Conservation (phyloP, 768 basidiomycete genomes). For the Gautieria morchelliformis region DNA sequence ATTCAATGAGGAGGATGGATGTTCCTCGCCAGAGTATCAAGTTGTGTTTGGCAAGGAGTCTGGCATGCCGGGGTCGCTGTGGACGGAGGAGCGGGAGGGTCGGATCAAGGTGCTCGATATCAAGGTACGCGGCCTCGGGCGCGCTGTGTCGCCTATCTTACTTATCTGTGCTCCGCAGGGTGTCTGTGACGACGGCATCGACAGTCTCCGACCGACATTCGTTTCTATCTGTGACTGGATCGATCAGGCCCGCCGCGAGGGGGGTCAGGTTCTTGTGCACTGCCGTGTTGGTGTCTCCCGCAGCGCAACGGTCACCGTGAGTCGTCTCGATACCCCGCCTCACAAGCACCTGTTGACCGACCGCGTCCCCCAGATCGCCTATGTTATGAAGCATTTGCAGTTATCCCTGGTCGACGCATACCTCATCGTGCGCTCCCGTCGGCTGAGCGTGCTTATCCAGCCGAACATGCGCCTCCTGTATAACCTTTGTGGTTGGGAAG, state of each 20-base stretch:
- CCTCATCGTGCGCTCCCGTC: constrained; percentile 80
- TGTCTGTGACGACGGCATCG: constrained; percentile 94
- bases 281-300: constrained; percentile 99
- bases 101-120: constrained; percentile 87
- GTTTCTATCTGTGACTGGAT: constrained; percentile 91
- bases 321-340: constrained; percentile 19
- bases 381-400: constrained; percentile 88
- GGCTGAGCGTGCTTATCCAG: constrained; percentile 86
- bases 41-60: constrained; percentile 8
- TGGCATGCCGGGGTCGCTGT: constrained; percentile 49
- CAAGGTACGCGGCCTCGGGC: constrained; percentile 28
- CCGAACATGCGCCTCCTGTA: constrained; percentile 95
- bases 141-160: not conserved
- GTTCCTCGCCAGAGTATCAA: constrained; percentile 7
- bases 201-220: constrained; percentile 83
- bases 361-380: constrained; percentile 58
- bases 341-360: not conserved
- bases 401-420: constrained; percentile 90
- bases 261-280: constrained; percentile 90
- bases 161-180: constrained; percentile 26
- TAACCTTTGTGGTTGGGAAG: constrained; percentile 92
- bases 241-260: constrained; percentile 68
- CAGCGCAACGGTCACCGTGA: constrained; percentile 83
- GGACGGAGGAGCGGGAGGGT: constrained; percentile 82
- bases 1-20: constrained; percentile 20